Base-by-base conservation (phyloP, 2,329 filamentous ascomycete genomes). In the Trematosphaeria pertusa region DNA sequence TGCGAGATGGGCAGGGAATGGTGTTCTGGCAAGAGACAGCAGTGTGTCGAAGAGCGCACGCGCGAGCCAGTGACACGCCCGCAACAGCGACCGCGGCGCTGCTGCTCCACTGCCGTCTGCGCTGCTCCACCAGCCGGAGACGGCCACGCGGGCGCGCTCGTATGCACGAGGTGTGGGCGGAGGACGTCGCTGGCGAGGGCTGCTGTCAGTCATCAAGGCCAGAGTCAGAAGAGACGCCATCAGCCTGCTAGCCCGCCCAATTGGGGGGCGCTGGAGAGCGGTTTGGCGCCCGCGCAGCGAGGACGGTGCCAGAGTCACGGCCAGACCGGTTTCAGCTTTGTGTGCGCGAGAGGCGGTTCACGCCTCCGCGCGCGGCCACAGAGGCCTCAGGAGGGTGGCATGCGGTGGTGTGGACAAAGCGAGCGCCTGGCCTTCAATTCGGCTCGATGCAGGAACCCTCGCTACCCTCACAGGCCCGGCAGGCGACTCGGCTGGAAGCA, bases 291-390 rank as follows among this genome's bases (percentile, higher is more conserved):
- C 43, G 30, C 34, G 37, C 30, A 40, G 32, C 22, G 18, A 11
- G 18, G n/a, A 21, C 37, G 11, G 21, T n/a, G 31, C 41, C 15
- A 32, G 33, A 33, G 38, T 24, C 22, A 24, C 18, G 19, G 45
- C 40, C 21, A 47, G 37, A 19, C 24, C 8, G 30, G 50, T 56
- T 54, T 51, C 54, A 57, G 54, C 49, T 41, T 50, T 21, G 52
- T 33, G 48, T 37, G 37, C 38, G 33, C 14, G 36, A 22, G 8
- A 38, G 20, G 17, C n/a, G 43, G 28, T 12, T n/a, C n/a, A 15
- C 26, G 19, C 15, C 10, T 21, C 33, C 32, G 31, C 15, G 17
- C 22, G 37, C 31, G 36, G 31, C 30, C 24, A 15, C 24, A 22
- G 20, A 9, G 7, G 22, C 18, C 20, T 14, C 37, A 11, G 10